Conservation (phyloP, 2,329 filamentous ascomycete genomes). For the Sporothrix brunneoviolacea region DNA sequence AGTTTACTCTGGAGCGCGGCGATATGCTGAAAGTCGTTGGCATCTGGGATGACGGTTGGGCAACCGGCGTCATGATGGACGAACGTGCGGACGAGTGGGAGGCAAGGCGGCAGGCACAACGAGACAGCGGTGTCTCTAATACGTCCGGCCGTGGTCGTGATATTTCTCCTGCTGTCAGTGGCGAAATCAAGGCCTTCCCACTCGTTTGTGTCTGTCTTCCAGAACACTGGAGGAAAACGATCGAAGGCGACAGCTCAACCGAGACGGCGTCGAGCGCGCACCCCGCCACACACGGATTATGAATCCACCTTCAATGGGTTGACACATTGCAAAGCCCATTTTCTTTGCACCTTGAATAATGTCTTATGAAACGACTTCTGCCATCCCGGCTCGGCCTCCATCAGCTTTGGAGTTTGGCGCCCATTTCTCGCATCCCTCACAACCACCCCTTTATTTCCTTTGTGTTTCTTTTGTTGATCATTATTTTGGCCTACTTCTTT, state of each 20-base stretch:
- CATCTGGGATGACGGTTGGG: slow-evolving; percentile 99
- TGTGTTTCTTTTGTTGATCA: slow-evolving; percentile 1
- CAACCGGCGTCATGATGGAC: slow-evolving; percentile 77
- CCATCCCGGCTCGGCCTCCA: slow-evolving; percentile 22
- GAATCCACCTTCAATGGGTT: slow-evolving; percentile 3
- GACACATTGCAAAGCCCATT: background rate
- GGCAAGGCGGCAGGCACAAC: slow-evolving; percentile 63
- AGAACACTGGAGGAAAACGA: slow-evolving; percentile 94
- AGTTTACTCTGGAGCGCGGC: slow-evolving; percentile 86
- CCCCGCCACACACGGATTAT: slow-evolving; percentile 23
- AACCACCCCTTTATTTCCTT: background rate
- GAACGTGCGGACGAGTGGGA: slow-evolving; percentile 89
- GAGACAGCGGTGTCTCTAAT: slow-evolving; percentile 90
- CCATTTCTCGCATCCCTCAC: background rate
- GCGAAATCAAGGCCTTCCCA: slow-evolving; percentile 96
- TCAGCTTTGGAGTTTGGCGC: slow-evolving; percentile 24
- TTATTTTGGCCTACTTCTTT: slow-evolving; percentile 4
- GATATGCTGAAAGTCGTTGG: slow-evolving; percentile 98
- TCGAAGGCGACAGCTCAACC: slow-evolving; percentile 76
- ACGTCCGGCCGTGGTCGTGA: slow-evolving; percentile 56
- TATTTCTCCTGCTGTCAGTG: slow-evolving; percentile 56
- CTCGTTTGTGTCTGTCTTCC: slow-evolving; percentile 93
- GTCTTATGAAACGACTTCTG: slow-evolving; percentile 25
- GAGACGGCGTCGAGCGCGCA: slow-evolving; percentile 49
- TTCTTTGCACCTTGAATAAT: slow-evolving; percentile 22